phyloP scores from a whole-genome alignment of 1,139 yeast genomes.

The Pneumocystis canis region DNA sequence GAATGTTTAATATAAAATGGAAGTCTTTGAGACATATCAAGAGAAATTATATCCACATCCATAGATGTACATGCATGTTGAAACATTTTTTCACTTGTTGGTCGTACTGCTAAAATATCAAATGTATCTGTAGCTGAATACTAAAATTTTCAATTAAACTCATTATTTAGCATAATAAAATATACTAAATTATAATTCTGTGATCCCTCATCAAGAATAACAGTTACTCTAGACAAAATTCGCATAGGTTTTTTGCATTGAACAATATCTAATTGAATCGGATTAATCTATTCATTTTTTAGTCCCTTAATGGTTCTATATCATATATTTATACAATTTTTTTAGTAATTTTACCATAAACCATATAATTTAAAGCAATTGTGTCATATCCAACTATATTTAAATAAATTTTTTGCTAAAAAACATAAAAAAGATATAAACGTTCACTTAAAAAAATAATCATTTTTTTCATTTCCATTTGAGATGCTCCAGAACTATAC shows the following conservation, averaged over 20 bases:
- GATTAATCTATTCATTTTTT: conserved; percentile 13
- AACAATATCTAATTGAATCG: conserved; percentile 21
- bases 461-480: conserved; percentile 10
- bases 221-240: conserved; percentile 58
- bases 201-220: conserved; percentile 61
- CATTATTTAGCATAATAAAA: conserved; percentile 15
- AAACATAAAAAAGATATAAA: conserved; percentile 3
- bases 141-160: conserved; percentile 8
- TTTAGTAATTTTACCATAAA: conserved; percentile 11
- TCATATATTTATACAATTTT: neutral
- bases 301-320: neutral
- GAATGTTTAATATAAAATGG: conserved; percentile 75
- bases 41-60: conserved; percentile 66
- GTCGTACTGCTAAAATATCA: conserved; percentile 72
- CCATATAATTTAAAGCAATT: conserved; percentile 13
- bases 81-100: conserved; percentile 63
- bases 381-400: conserved; percentile 16
- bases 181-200: conserved; percentile 58
- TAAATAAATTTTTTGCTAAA: neutral
- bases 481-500: conserved; percentile 11
- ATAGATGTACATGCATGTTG: conserved; percentile 57
- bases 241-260: conserved; percentile 31
- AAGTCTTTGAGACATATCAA: conserved; percentile 49
- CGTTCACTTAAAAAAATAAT: conserved; percentile 12
- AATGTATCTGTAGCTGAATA: conserved; percentile 26